phyloP scores from a whole-genome alignment of 768 basidiomycete species.

The Rubroboletus satanas region DNA sequence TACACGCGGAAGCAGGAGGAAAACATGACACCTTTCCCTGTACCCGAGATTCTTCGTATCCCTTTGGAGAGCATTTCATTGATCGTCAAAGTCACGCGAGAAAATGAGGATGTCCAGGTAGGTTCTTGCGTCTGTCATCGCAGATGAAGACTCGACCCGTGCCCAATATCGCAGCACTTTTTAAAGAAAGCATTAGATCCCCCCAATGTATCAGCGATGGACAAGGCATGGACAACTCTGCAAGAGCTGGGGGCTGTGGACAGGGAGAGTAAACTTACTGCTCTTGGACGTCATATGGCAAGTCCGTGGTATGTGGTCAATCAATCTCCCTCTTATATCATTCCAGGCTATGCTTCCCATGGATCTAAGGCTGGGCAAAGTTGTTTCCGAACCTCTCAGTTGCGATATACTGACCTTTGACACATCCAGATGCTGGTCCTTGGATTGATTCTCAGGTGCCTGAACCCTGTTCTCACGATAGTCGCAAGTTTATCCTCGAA shows the following conservation, averaged over 20 bases:
- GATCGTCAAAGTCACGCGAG: constrained; percentile 75
- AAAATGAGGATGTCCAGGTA: constrained; percentile 76
- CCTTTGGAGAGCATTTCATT: constrained; percentile 81
- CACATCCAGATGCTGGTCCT: constrained; percentile 77
- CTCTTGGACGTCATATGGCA: constrained; percentile 79
- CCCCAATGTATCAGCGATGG: constrained; percentile 69
- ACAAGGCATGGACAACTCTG: constrained; percentile 69
- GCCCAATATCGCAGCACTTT: constrained; percentile 44
- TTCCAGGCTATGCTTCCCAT: constrained; percentile 76
- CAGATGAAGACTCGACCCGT: neutral
- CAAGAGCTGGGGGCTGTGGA: constrained; percentile 77
- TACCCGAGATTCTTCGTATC: constrained; percentile 85
- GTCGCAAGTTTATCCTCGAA: constrained; percentile 84
- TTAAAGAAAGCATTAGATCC: constrained; percentile 78
- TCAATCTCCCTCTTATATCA: neutral
- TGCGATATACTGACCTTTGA: neutral
- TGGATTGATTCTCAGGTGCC: constrained; percentile 76
- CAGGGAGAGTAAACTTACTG: constrained; percentile 60
- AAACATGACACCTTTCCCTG: constrained; percentile 65
- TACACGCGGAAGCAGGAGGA: constrained; percentile 73
- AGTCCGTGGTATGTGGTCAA: constrained; percentile 8
- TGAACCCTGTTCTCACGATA: constrained; percentile 77
- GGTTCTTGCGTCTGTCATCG: constrained; percentile 12
- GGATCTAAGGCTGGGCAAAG: constrained; percentile 85
- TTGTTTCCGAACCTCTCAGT: constrained; percentile 19